Conservation (phyloP, 495 filamentous ascomycete species). For the Acidomyces sp. region DNA sequence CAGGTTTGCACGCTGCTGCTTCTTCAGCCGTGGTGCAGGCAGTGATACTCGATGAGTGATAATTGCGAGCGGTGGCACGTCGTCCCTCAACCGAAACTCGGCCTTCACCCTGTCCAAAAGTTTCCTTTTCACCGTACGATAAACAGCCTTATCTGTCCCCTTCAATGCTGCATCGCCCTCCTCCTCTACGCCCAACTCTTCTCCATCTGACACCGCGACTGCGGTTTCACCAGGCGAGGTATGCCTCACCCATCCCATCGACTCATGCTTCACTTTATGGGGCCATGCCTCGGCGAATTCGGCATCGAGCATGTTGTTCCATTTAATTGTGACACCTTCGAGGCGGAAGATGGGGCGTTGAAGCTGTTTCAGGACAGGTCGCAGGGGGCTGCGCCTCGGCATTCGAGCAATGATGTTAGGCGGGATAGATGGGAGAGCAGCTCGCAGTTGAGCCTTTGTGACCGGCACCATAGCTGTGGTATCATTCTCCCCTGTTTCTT, state of each 20-base stretch:
- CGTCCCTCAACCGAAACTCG: background rate
- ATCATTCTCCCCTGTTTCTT: background rate
- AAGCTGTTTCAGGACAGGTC: constrained; percentile 1
- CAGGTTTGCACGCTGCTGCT: too few species aligned
- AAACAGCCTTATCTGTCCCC: background rate
- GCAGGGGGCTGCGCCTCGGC: constrained; percentile 7
- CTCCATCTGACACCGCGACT: background rate
- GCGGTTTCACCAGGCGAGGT: constrained; percentile 1
- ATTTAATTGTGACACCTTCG: constrained; percentile 16
- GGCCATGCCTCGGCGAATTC: constrained; percentile 20
- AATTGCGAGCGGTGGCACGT: too few species aligned
- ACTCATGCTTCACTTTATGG: constrained; percentile 10
- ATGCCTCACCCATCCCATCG: constrained; percentile 11
- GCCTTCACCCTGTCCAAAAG: background rate
- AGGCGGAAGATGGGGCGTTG: constrained; percentile 5
- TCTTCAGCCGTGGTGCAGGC: too few species aligned
- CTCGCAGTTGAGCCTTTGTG: background rate
- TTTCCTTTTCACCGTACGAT: background rate
- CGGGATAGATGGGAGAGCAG: constrained; percentile 10
- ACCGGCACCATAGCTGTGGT: background rate
- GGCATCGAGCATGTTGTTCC: constrained; percentile 20
- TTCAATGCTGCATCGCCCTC: background rate
- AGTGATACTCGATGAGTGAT: too few species aligned
- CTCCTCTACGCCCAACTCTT: background rate
- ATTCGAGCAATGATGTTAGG: constrained; percentile 1